Evolutionary conservation across 768 basidiomycete species (phyloP).

Genomic region (Phallus indusiatus): DNA sequence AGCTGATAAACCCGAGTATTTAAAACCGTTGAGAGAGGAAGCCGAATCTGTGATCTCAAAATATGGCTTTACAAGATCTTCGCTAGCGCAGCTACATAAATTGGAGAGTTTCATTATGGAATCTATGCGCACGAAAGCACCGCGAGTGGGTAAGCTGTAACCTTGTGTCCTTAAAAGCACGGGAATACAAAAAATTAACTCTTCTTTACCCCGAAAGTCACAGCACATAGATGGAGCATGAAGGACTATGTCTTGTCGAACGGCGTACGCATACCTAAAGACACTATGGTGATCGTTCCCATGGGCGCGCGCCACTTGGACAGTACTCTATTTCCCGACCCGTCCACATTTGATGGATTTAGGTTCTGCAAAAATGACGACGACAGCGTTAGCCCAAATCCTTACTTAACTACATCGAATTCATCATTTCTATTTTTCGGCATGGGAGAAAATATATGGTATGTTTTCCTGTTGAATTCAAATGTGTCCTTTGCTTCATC

Average conservation of each 20-base stretch:
- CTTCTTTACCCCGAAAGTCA: background rate
- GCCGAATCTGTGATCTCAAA: slow-evolving; percentile 27
- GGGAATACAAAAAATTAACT: background rate
- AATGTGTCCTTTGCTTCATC: background rate
- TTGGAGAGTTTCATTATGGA: slow-evolving; percentile 35
- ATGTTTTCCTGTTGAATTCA: background rate
- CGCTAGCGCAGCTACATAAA: slow-evolving; percentile 31
- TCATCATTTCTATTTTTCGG: slow-evolving; percentile 8
- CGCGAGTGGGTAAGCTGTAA: slow-evolving; percentile 1
- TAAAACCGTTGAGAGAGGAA: slow-evolving; percentile 32
- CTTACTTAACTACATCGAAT: slow-evolving; percentile 1
- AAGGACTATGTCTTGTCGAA: slow-evolving; percentile 8
- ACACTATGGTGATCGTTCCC: background rate
- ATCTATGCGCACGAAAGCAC: slow-evolving; percentile 1
- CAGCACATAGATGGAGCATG: slow-evolving; percentile 4
- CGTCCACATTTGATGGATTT: slow-evolving; percentile 8
- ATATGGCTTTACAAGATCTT: slow-evolving; percentile 30
- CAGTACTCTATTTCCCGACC: slow-evolving; percentile 12
- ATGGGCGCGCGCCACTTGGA: background rate
- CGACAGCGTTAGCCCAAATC: background rate
- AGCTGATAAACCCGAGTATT: slow-evolving; percentile 25
- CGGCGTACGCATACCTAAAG: slow-evolving; percentile 9
- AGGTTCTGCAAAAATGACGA: slow-evolving; percentile 3
- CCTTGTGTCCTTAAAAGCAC: background rate
- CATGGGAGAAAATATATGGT: slow-evolving; percentile 10